Evolutionary conservation across 2,329 filamentous ascomycete species (phyloP).

Genomic region (Leptodontidium sp.): DNA sequence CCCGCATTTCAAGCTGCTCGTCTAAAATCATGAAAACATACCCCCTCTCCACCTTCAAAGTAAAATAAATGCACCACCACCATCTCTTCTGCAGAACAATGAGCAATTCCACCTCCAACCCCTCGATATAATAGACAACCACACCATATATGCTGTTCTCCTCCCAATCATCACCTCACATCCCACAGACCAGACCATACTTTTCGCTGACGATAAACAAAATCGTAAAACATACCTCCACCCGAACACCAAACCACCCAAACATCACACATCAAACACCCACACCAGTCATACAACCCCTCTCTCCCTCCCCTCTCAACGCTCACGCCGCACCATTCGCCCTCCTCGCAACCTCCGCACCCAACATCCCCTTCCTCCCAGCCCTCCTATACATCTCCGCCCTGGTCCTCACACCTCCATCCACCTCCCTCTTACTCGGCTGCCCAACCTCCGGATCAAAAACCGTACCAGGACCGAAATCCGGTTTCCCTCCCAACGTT

Average conservation of each 20-base stretch:
- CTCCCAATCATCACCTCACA: neutral
- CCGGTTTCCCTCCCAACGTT: slow-evolving; percentile 68
- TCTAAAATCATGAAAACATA: too few species aligned
- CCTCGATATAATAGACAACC: neutral
- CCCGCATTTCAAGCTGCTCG: too few species aligned
- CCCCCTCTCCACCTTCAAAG: too few species aligned
- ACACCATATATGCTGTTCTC: neutral
- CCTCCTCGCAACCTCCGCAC: slow-evolving; percentile 32
- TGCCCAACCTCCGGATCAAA: slow-evolving; percentile 16
- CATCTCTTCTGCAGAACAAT: neutral
- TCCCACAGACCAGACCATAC: neutral
- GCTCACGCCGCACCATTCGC: slow-evolving; percentile 20
- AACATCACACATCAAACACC: too few species aligned
- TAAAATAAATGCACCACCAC: too few species aligned
- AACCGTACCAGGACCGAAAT: slow-evolving; percentile 62
- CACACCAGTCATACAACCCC: neutral
- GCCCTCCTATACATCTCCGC: slow-evolving; percentile 13
- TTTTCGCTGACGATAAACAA: neutral
- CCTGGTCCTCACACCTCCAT: slow-evolving; percentile 1
- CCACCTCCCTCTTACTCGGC: slow-evolving; percentile 21
- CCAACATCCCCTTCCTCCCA: slow-evolving; percentile 28
- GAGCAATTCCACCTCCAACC: neutral
- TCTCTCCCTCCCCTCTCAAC: neutral
- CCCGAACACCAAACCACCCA: neutral
- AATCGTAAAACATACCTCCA: neutral